phyloP scores from a whole-genome alignment of 2,329 filamentous ascomycete species.

The Dendrostoma leiphaemia region DNA sequence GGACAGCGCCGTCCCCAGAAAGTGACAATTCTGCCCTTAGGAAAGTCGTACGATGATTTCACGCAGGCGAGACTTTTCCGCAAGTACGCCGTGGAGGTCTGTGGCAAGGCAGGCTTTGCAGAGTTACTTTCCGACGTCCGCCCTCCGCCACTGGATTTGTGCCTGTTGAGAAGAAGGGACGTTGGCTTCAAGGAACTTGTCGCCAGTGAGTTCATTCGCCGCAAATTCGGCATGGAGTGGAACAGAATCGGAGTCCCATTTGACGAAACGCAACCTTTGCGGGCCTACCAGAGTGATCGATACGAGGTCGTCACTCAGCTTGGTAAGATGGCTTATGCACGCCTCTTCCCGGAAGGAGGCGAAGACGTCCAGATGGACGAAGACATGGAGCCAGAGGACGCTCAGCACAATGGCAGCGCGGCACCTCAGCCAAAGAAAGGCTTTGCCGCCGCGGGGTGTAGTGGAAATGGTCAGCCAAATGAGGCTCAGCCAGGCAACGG shows the following conservation, averaged over 20 bases:
- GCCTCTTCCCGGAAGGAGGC: too few relatives aligned
- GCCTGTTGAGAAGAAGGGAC: too few relatives aligned
- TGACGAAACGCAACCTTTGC: neutral
- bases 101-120: neutral
- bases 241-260: neutral
- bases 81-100: neutral
- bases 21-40: neutral
- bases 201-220: neutral
- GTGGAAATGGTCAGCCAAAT: too few relatives aligned
- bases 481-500: too few relatives aligned
- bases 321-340: too few relatives aligned
- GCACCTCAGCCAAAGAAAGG: too few relatives aligned
- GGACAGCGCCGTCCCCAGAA: neutral
- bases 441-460: too few relatives aligned
- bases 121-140: neutral
- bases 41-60: neutral
- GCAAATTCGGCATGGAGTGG: neutral
- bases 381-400: too few relatives aligned
- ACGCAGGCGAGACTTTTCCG: neutral
- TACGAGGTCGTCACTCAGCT: neutral
- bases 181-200: neutral
- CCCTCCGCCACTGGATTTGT: too few relatives aligned
- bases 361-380: neutral
- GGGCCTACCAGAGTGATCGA: neutral
- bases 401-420: too few relatives aligned